Conservation (phyloP, 352 stramenopile species). For the Phytophthora citricola region DNA sequence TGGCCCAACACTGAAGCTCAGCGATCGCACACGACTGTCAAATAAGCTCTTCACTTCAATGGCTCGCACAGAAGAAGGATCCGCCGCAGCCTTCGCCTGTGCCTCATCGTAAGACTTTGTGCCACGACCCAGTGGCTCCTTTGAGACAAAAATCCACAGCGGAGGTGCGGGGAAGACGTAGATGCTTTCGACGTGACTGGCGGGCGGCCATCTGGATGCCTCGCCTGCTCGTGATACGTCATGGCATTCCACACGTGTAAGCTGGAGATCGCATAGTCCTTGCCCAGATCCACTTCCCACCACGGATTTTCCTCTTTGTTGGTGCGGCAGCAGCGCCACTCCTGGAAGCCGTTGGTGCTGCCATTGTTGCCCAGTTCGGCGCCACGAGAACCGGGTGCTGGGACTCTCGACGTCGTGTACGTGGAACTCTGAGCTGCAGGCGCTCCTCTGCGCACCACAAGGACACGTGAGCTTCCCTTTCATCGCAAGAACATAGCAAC, state of each 20-base stretch:
- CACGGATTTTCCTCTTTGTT: slow-evolving; percentile 62
- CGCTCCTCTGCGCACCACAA: slow-evolving; percentile 14
- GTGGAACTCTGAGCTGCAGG: slow-evolving; percentile 64
- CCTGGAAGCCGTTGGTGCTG: slow-evolving; percentile 68
- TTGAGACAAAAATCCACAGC: slow-evolving; percentile 69
- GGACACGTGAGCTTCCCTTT: not conserved
- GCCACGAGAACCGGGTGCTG: slow-evolving; percentile 46
- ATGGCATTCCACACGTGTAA: slow-evolving; percentile 75
- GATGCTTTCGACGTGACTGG: slow-evolving; percentile 45
- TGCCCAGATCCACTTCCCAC: slow-evolving; percentile 77
- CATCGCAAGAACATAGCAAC: not conserved
- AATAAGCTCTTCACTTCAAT: slow-evolving; percentile 33
- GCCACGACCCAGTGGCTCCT: slow-evolving; percentile 37
- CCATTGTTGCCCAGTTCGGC: slow-evolving; percentile 70
- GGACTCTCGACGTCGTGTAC: slow-evolving; percentile 41
- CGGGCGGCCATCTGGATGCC: slow-evolving; percentile 46
- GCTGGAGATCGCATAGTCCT: slow-evolving; percentile 37
- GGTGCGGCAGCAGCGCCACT: slow-evolving; percentile 74
- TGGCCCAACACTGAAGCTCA: slow-evolving; percentile 23
- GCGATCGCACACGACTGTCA: slow-evolving; percentile 30
- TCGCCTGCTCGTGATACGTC: slow-evolving; percentile 74
- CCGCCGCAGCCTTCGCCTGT: slow-evolving; percentile 19
- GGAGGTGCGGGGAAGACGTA: slow-evolving; percentile 40
- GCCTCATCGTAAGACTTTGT: slow-evolving; percentile 22
- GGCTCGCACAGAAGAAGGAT: slow-evolving; percentile 23